Conservation (phyloP, 2,329 filamentous ascomycete species). For the Colletotrichum phormii region DNA sequence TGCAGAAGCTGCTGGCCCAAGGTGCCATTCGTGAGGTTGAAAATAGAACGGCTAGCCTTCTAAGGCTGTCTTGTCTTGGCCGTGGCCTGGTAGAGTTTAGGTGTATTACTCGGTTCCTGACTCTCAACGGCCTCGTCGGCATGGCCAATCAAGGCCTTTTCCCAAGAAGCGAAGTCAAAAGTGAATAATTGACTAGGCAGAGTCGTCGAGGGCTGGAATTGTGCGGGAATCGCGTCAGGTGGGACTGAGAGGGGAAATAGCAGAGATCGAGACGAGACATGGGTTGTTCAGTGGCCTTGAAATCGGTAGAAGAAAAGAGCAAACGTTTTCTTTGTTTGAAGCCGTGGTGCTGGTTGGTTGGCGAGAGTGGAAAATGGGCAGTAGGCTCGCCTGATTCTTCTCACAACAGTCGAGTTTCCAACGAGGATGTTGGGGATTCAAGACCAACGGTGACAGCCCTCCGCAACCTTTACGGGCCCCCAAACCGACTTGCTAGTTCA, state of each 20-base stretch:
- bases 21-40: slow-evolving; percentile 19
- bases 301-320: slow-evolving; percentile 12
- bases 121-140: neutral
- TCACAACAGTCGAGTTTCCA: neutral
- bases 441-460: neutral
- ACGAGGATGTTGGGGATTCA: neutral
- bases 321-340: neutral
- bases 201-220: neutral
- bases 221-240: neutral
- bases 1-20: neutral
- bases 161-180: neutral
- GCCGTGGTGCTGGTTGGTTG: neutral
- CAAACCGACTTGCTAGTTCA: slow-evolving; percentile 6
- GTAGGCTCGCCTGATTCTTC: neutral
- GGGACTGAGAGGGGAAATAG: neutral
- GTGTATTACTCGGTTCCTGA: neutral
- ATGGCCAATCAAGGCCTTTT: neutral
- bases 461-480: neutral
- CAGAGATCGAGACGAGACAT: neutral
- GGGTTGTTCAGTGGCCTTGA: neutral
- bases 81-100: neutral
- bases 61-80: neutral
- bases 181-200: neutral
- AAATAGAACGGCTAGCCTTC: slow-evolving; percentile 22
- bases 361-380: neutral